A percentile compares a stretch with the other conserved stretches of the same genome.
Evolutionary conservation across 2,329 filamentous ascomycete genomes (phyloP).

Genomic region (Cladosporium velox): DNA sequence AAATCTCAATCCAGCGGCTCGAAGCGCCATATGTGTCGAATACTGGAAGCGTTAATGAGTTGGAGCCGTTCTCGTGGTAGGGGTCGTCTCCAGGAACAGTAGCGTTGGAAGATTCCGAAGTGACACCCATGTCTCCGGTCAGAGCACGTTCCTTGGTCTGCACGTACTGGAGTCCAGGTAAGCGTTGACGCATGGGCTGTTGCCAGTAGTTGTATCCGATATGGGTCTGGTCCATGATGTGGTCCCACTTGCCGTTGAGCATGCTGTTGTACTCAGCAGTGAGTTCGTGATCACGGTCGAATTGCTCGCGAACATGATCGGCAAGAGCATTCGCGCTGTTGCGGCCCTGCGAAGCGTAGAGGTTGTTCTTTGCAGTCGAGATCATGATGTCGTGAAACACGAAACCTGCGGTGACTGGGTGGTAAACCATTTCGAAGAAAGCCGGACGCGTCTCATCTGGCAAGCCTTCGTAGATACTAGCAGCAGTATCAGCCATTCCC

Average conservation of each 20-base stretch:
- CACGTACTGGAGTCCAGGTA: constrained; percentile 63
- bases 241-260: constrained; percentile 62
- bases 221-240: constrained; percentile 55
- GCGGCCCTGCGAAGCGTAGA: constrained; percentile 58
- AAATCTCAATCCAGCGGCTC: constrained; percentile 64
- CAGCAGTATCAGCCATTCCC: constrained; percentile 54
- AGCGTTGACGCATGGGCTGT: constrained; percentile 70
- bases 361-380: constrained; percentile 54
- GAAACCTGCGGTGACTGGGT: constrained; percentile 60
- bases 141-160: constrained; percentile 60
- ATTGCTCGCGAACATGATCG: constrained; percentile 53
- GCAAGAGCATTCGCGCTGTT: constrained; percentile 60
- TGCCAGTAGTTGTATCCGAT: constrained; percentile 60
- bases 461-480: constrained; percentile 58
- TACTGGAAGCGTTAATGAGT: constrained; percentile 56
- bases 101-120: constrained; percentile 66
- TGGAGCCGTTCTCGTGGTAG: constrained; percentile 57
- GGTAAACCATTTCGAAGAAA: constrained; percentile 64
- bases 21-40: constrained; percentile 60
- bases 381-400: constrained; percentile 59
- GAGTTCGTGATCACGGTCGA: constrained; percentile 59
- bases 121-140: constrained; percentile 64
- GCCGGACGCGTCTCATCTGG: constrained; percentile 54
- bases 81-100: constrained; percentile 68
- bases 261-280: constrained; percentile 60